These are phyloP conservation scores for Physcomitrellopsis africana DNA, from an alignment of 225 moss, liverwort and hornwort species.

Conservation along the genomic window DNA sequence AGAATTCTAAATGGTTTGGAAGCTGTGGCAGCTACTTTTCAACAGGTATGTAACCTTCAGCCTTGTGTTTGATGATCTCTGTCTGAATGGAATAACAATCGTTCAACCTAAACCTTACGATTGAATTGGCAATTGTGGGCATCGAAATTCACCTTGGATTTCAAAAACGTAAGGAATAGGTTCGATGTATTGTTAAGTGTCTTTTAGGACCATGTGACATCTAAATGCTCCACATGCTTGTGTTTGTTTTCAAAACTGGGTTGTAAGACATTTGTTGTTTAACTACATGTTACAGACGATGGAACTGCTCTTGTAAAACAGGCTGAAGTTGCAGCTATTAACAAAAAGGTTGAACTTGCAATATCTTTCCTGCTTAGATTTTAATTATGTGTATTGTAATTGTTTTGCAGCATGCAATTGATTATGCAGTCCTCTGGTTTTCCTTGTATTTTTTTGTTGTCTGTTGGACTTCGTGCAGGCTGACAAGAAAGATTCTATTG, in stretches of 20 bases:
- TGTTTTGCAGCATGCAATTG: neutral
- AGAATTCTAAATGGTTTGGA: slow-evolving; percentile 92
- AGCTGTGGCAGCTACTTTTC: slow-evolving; percentile 86
- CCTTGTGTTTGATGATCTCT: neutral
- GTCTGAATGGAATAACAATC: neutral
- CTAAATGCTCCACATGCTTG: too few species aligned
- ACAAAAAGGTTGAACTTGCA: slow-evolving; percentile 67
- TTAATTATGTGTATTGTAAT: neutral
- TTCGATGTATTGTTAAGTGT: too few species aligned
- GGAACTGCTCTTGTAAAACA: slow-evolving; percentile 97
- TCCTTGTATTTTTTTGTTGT: neutral
- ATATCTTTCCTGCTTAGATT: neutral
- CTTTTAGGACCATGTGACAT: too few species aligned
- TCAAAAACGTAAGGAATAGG: neutral
- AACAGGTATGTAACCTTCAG: slow-evolving; percentile 56
- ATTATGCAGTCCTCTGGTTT: neutral
- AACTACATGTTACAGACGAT: slow-evolving; percentile 82
- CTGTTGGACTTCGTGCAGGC: slow-evolving; percentile 46
- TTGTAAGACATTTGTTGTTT: slow-evolving; percentile 22
- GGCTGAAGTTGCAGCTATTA: slow-evolving; percentile 96
- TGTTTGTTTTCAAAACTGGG: neutral
- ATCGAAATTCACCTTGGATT: neutral
- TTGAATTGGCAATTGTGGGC: neutral
- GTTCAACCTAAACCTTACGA: neutral
- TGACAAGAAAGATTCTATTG: slow-evolving; percentile 93